Conservation (phyloP, 1,139 yeast species). For the Eremothecium gossypii region DNA sequence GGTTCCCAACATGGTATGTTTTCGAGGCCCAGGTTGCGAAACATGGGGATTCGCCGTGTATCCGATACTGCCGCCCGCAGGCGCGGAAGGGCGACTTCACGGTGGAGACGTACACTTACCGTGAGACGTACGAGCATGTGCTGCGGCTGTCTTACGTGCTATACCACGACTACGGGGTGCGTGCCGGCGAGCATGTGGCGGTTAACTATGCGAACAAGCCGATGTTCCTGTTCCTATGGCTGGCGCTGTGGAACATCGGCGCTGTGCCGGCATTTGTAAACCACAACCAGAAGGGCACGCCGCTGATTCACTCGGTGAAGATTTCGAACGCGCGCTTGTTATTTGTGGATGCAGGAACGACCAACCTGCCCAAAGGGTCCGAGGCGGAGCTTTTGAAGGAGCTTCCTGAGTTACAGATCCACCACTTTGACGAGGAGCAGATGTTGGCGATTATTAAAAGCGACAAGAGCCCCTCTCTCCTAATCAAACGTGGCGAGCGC, state of each 20-base stretch:
- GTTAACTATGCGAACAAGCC: slow-evolving; percentile 79
- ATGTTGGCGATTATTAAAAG: slow-evolving; percentile 38
- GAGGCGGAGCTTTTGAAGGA: slow-evolving; percentile 38
- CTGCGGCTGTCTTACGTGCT: slow-evolving; percentile 59
- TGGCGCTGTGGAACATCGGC: slow-evolving; percentile 85
- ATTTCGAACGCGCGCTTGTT: slow-evolving; percentile 58
- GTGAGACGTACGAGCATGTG: slow-evolving; percentile 55
- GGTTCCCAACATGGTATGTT: slow-evolving; percentile 57
- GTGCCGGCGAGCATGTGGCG: slow-evolving; percentile 63
- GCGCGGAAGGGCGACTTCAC: slow-evolving; percentile 41
- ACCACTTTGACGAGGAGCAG: slow-evolving; percentile 48
- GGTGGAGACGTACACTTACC: slow-evolving; percentile 58
- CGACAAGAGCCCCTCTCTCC: slow-evolving; percentile 40
- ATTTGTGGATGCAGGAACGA: slow-evolving; percentile 68
- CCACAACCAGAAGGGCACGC: slow-evolving; percentile 64
- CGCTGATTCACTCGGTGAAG: slow-evolving; percentile 72
- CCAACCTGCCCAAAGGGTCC: slow-evolving; percentile 45
- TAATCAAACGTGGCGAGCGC: slow-evolving; percentile 49
- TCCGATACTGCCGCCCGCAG: slow-evolving; percentile 55
- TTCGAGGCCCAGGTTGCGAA: slow-evolving; percentile 45
- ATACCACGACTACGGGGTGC: slow-evolving; percentile 52
- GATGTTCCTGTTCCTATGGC: slow-evolving; percentile 68
- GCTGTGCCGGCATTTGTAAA: slow-evolving; percentile 84
- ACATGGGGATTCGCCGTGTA: slow-evolving; percentile 46
- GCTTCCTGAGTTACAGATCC: slow-evolving; percentile 35